Evolutionary conservation across 176 grass and related monocot genomes (phyloP), one percentile per base, ranked within the genome.

Genomic region (Oryza punctata): DNA sequence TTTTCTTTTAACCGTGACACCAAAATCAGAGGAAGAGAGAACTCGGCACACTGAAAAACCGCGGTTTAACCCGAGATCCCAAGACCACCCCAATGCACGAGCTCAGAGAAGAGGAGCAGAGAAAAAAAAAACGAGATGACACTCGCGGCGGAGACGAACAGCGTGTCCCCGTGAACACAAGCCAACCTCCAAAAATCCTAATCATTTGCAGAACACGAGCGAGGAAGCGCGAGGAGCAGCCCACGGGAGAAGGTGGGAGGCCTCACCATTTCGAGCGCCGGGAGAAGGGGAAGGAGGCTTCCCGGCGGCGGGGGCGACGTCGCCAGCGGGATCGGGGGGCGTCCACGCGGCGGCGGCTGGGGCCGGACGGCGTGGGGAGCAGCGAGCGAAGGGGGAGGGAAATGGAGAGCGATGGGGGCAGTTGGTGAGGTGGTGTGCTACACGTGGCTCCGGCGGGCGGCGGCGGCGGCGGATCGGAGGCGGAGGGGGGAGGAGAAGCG

Each of bases 361-460:
- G 38, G 28, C 57, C n/a, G n/a, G n/a, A n/a, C 54, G 18, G 54
- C 3, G 54, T 59, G 54, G 19, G 54, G 12, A 54, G 45, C 45
- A 47, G 45, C 45, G 67, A 13, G 8, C 16, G 68, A 14, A 44
- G 57, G 7, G 73, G 10, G 73, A 47, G 73, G 74, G 73, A 63
- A 83, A 83, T 83, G 88, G 74, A 74, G 84, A 69, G 47, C 35
- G 7, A 38, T 32, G 73, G 68, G 67, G 73, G 67, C 1, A 63
- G 57, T 64, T 69, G 70, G 77, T 57, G 84, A 11, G 63, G 68
- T 86, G 84, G 88, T 19, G 19, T 16, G 11, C 7, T 12, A 33
- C 44, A 54, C 65, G 41, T 3, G 25, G 3, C 57, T 72, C 25
- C 43, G 25, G 25, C 6, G 23, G 33, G 70, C 68, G 18, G n/a